Evolutionary conservation across 441 rosid genomes (phyloP).

Genomic region (Hura crepitans): DNA sequence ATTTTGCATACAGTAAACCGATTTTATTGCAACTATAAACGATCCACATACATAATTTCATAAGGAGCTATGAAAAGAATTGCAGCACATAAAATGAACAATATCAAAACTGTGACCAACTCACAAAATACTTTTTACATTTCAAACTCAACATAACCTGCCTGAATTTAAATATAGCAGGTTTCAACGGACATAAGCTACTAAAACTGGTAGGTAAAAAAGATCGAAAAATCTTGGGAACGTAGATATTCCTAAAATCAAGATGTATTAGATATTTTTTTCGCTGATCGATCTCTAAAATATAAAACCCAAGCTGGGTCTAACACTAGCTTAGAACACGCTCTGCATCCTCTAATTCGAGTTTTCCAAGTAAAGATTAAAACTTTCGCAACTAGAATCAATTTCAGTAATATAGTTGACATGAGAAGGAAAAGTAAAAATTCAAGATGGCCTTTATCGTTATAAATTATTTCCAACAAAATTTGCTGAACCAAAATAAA

Average conservation of each 20-base stretch:
- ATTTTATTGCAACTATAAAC: neutral
- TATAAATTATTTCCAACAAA: neutral
- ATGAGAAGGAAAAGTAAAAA: neutral
- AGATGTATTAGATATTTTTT: no score
- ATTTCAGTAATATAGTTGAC: neutral
- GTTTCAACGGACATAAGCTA: conserved; percentile 1
- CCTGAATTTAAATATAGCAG: neutral
- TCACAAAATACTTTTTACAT: neutral
- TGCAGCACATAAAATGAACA: neutral
- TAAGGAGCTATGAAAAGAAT: neutral
- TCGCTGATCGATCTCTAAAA: neutral
- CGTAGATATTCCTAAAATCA: no score
- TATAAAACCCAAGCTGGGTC: neutral
- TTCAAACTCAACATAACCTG: neutral
- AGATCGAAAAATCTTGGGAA: neutral
- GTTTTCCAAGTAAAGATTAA: neutral
- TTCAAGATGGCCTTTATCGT: no score
- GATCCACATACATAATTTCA: neutral
- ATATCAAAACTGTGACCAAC: neutral
- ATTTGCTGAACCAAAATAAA: neutral
- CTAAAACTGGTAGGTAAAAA: neutral
- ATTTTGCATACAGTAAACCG: neutral
- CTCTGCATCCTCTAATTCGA: neutral
- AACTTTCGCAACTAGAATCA: neutral
- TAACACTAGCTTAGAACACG: neutral